Evolutionary conservation across 805 yeast species (phyloP), one percentile per base, ranked within the genome.

Genomic region (Candida multigemmis): DNA sequence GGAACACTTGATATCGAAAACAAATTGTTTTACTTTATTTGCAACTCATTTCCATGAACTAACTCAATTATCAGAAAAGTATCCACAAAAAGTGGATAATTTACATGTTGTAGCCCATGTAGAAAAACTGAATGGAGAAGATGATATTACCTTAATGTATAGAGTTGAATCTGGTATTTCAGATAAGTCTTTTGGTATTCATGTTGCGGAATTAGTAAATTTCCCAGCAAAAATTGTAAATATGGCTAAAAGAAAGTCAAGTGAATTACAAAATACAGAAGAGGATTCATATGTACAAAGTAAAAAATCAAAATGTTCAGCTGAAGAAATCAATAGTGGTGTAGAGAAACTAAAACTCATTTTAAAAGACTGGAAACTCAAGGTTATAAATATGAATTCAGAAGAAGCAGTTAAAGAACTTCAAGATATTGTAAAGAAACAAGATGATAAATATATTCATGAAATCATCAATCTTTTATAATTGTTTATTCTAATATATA

Each of bases 1-100:
- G 37, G 94, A 87, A 46, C 77, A 78, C 52, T 74, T 89, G 33
- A 77, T 91, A 3, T 64, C 64, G 12, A 63, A 78, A 26, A 68
- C 82, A 27, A 65, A 69, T 26, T 78, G 96, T 36, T 85, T 86
- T 53, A 75, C 94, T 0, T 47, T 91, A 31, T 91, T 91, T 65
- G 97, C 98, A 0, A 91, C 98, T 0, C 98, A 91, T 62, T 91
- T 91, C 66, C 97, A 91, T 52, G 98, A 91, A 50, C 65, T 91
- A 33, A 91, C 97, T 1, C 77, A 78, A 18, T 60, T 91, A 26
- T 65, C 93, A 0, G 77, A 75, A 12, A 66, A 67, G 37, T 57
- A 73, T 22, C 48, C 63, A 8, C 40, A 45, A 9, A 71, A 75
- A 3, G 95, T 89, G 1, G 66, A 71, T 26, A 91, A 91, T 51